Conservation (phyloP, 1,139 yeast genomes). For the Zygosaccharomyces sapae region DNA sequence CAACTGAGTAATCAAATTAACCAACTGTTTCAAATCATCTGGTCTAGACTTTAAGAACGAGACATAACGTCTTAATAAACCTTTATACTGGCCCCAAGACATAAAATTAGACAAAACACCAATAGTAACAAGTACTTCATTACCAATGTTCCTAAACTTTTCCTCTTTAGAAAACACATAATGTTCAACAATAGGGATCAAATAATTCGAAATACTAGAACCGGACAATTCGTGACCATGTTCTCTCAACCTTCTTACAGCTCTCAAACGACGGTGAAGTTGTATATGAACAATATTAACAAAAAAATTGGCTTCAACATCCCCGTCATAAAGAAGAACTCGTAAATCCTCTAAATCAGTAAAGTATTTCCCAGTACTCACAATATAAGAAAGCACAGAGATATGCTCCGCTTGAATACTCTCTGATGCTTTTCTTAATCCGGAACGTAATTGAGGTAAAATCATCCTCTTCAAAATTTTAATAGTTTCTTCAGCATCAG, state of each 20-base stretch:
- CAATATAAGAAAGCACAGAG: constrained; percentile 58
- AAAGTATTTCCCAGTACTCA: constrained; percentile 48
- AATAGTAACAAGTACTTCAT: constrained; percentile 66
- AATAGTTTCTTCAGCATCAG: constrained; percentile 41
- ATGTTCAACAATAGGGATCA: constrained; percentile 81
- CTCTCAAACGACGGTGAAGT: constrained; percentile 78
- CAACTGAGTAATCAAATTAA: constrained; percentile 59
- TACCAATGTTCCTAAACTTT: constrained; percentile 65
- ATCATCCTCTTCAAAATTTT: constrained; percentile 51
- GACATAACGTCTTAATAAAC: constrained; percentile 68
- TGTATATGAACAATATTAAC: constrained; percentile 79
- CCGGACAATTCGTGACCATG: constrained; percentile 45
- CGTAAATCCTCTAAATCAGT: constrained; percentile 65
- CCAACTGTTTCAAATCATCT: constrained; percentile 54
- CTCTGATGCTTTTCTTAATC: constrained; percentile 62
- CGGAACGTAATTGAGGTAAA: constrained; percentile 63
- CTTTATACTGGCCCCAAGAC: constrained; percentile 78
- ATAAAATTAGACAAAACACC: constrained; percentile 56
- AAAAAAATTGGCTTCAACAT: constrained; percentile 85
- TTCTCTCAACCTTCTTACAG: constrained; percentile 58
- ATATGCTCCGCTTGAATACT: constrained; percentile 69
- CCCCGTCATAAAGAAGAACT: constrained; percentile 57
- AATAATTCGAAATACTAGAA: constrained; percentile 66
- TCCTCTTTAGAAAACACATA: constrained; percentile 53
- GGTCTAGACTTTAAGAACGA: constrained; percentile 50